Evolutionary conservation across 179 eudicot species (phyloP), one percentile per base, ranked within the genome.

Genomic region (Actinidia chinensis): DNA sequence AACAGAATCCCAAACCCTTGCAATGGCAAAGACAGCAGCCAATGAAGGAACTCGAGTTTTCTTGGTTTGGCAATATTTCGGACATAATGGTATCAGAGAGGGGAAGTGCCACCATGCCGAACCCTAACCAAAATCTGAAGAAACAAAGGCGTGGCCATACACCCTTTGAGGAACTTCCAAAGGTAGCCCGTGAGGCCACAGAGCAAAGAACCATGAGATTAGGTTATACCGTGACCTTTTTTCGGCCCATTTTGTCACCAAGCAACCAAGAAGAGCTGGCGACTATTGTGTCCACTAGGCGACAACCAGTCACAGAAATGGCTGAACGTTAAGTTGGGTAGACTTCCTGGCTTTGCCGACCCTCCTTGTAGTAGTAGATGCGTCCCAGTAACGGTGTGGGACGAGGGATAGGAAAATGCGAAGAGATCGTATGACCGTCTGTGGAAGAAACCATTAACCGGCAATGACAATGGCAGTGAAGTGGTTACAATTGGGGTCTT

Each of bases 11-110:
- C 86, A 6, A 80, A 67, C 1, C 86, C 86, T 48, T 89, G 92
- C 92, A 89, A 89, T 89, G 1, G 92, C 90, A 17, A 89, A 89
- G 15, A 89, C 92, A 0, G 92, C 92, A 0, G 90, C 88, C 88
- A 7, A 89, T 86, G 75, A 89, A 89, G 0, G 86, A 80, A 0
- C 92, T 0, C 91, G 87, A 0, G 90, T 87, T 80, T 82, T 85
- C 44, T 86, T 88, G 70, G n/a, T n/a, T 88, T 88, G 1, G 91
- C 86, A 7, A 7, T 89, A 87, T 69, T 69, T 89, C 92, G 0
- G 92, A 86, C 90, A 89, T 89, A 42, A 89, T 89, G 43, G 92
- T 89, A 65, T 90, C 92, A 0, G 92, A 89, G 4, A 89, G 82
- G 0, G 92, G 92, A 58, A 89, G 43, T 89, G 0, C 92, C 90